Conservation (phyloP, 371 early-diverging fungal species). For the Cokeromyces recurvatus region DNA sequence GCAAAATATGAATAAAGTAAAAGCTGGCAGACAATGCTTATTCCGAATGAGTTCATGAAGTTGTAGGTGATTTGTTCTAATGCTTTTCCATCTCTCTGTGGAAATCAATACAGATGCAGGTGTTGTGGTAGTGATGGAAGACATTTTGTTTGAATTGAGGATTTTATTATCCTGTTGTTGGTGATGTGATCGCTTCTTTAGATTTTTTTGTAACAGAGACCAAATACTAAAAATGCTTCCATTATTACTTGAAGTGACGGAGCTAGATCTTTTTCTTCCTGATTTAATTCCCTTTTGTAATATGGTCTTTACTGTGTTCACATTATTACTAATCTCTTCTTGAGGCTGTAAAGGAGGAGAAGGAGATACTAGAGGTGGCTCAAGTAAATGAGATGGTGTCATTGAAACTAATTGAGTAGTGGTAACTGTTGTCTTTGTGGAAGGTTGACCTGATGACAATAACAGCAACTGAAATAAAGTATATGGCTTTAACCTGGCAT, state of each 20-base stretch:
- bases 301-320: too few relatives aligned
- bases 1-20: constrained; percentile 34
- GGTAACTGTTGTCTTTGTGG: too few relatives aligned
- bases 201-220: too few relatives aligned
- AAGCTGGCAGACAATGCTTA: constrained; percentile 5
- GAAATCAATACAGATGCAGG: not conserved
- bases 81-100: constrained; percentile 28
- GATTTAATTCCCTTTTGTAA: too few relatives aligned
- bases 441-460: not conserved
- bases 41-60: constrained; percentile 21
- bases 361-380: not conserved
- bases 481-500: constrained; percentile 35
- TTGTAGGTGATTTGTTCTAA: constrained; percentile 25
- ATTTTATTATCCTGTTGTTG: too few relatives aligned
- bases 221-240: too few relatives aligned
- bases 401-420: too few relatives aligned
- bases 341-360: not conserved
- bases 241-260: constrained; percentile 1
- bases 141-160: not conserved
- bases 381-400: not conserved
- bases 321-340: not conserved
- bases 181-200: too few relatives aligned
- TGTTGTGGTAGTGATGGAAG: not conserved
- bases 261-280: constrained; percentile 4
- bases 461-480: constrained; percentile 24